Evolutionary conservation across 2,329 filamentous ascomycete species (phyloP).

Genomic region (Scedosporium apiospermum): DNA sequence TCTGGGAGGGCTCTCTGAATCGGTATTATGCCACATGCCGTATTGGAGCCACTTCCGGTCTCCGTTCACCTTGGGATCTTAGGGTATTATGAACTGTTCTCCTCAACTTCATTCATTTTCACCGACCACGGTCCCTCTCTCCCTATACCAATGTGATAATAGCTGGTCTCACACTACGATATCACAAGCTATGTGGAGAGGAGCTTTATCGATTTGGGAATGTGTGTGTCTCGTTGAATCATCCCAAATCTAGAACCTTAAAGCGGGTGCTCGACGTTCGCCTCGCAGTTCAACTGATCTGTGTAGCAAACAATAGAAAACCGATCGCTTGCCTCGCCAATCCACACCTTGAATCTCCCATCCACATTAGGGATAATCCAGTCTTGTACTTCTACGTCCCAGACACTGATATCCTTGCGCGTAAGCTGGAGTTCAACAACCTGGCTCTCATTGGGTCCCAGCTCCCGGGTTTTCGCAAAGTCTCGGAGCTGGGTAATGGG

Average conservation of each 20-base stretch:
- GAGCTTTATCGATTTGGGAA: too few species aligned
- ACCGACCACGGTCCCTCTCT: too few species aligned
- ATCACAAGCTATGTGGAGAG: too few species aligned
- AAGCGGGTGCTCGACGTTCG: neutral
- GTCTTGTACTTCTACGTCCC: constrained; percentile 58
- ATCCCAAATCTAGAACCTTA: neutral
- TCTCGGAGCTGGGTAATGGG: constrained; percentile 59
- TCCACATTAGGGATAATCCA: constrained; percentile 44
- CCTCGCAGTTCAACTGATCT: constrained; percentile 20
- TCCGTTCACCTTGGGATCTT: too few species aligned
- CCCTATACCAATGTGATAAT: too few species aligned
- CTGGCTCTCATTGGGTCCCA: constrained; percentile 43
- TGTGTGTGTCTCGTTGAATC: too few species aligned
- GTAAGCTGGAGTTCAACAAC: constrained; percentile 50
- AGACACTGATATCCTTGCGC: constrained; percentile 63
- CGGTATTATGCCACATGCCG: too few species aligned
- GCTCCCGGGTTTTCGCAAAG: constrained; percentile 55
- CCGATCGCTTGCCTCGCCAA: constrained; percentile 27
- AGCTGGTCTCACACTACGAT: too few species aligned
- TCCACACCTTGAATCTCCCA: constrained; percentile 27
- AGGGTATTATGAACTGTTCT: too few species aligned
- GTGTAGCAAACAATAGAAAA: constrained; percentile 17
- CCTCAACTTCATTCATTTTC: too few species aligned
- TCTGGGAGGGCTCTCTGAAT: too few species aligned
- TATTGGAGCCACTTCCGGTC: too few species aligned